Conservation (phyloP, 345 rosid species). For the Mallotus nudiflorus region DNA sequence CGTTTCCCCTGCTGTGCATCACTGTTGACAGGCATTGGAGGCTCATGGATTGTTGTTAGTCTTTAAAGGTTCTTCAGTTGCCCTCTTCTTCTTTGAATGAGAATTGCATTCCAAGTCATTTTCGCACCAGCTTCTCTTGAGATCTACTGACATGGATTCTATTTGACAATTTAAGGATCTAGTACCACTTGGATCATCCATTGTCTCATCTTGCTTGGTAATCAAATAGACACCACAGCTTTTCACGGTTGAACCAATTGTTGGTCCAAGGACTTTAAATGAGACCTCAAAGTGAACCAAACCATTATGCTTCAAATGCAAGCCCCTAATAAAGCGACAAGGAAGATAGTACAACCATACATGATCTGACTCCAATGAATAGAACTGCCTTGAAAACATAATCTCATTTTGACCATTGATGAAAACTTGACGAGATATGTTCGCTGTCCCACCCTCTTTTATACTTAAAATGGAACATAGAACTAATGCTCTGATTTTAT, state of each 20-base stretch:
- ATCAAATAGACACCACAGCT: constrained; percentile 6
- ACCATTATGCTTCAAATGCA: constrained; percentile 8
- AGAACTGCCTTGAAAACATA: constrained; percentile 16
- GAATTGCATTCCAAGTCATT: constrained; percentile 1
- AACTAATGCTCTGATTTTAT: constrained; percentile 11
- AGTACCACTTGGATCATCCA: neutral
- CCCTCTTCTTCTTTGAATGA: neutral
- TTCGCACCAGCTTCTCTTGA: constrained; percentile 13
- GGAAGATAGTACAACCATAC: constrained; percentile 18
- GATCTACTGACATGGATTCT: neutral
- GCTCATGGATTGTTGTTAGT: neutral
- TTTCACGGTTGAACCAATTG: neutral
- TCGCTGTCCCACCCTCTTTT: constrained; percentile 4
- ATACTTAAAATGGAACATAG: constrained; percentile 16
- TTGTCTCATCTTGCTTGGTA: neutral
- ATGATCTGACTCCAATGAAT: constrained; percentile 13
- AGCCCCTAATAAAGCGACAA: constrained; percentile 3
- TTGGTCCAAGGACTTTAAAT: constrained; percentile 7
- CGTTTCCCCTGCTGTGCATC: neutral
- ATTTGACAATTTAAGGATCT: neutral
- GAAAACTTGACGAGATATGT: constrained; percentile 18
- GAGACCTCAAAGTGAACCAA: neutral
- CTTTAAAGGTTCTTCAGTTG: neutral
- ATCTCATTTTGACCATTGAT: constrained; percentile 17
- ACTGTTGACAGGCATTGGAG: neutral